Evolutionary conservation across 2,329 filamentous ascomycete genomes (phyloP), one percentile per base, ranked within the genome.

Genomic region (Colletotrichum sp.): DNA sequence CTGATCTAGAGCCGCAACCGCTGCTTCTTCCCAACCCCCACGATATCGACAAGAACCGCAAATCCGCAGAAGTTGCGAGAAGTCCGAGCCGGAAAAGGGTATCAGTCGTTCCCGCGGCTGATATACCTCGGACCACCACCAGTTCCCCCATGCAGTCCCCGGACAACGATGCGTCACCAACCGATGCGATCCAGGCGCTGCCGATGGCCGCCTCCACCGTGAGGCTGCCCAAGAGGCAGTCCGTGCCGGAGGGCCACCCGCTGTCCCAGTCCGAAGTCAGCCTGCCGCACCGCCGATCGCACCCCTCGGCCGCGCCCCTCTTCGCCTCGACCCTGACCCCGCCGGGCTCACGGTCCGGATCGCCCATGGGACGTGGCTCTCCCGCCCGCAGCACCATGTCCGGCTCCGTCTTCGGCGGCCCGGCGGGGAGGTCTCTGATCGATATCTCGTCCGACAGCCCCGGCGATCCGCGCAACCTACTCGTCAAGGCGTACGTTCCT

Each of bases 401-500:
- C 3, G 88, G 90, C 52, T 93, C 93, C 28, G 87, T 94, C 49
- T 91, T 92, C 77, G 89, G 88, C 36, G 85, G 85, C 36, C 84
- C 85, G 16, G 81, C 85, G 13, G 86, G 85, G 66, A 86, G 87
- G 71, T 87, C 86, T 12, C 83, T 90, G 4, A 82, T 88, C 4
- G 87, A 88, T 49, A 84, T 82, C 52, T 84, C 84, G 2, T 86
- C 85, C 13, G 87, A 88, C 59, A 87, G 84, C 73, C 88, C 89
- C 2, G 86, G 87, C 13, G 90, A 93, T 74, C 91, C 91, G 36
- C 84, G 92, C 26, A 90, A 89, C 78, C 87, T 98, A 66, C 93
- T 99, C 59, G 88, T 98, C 70, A 93, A 93, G 75, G 94, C 96
- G 4, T 98, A 98, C 83, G 95, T 96, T 16, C 98, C 97, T 1